phyloP scores from a whole-genome alignment of 192 early-diverging fungal species.

The Backusella luteola region DNA sequence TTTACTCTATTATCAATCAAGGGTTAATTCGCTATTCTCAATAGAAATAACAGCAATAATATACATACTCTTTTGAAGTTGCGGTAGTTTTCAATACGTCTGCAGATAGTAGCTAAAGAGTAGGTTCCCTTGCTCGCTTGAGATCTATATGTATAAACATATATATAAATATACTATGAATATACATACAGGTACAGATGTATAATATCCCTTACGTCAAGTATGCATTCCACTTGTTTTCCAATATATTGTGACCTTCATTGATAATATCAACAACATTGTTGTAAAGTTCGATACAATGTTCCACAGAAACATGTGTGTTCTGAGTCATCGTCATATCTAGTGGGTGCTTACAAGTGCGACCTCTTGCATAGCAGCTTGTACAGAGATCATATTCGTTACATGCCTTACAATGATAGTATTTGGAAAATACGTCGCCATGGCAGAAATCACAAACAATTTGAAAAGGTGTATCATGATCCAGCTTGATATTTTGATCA shows the following conservation, averaged over 20 bases:
- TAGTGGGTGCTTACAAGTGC: conserved; percentile 16
- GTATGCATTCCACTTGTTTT: neutral
- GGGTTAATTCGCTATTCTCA: too few relatives aligned
- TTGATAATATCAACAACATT: neutral
- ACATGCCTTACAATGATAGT: conserved; percentile 24
- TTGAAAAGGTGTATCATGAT: neutral
- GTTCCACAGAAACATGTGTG: neutral
- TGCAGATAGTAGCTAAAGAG: conserved; percentile 18
- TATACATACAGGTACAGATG: neutral
- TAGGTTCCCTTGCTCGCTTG: neutral
- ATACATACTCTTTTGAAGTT: neutral
- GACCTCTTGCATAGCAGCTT: conserved; percentile 22
- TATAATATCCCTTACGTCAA: neutral
- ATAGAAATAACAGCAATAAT: too few relatives aligned
- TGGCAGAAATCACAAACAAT: conserved; percentile 28
- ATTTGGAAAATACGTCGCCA: conserved; percentile 19
- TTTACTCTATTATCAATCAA: neutral
- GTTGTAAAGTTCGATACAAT: conserved; percentile 8
- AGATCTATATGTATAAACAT: neutral
- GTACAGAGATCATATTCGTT: conserved; percentile 22
- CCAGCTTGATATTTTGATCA: neutral
- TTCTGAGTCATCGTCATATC: conserved; percentile 15
- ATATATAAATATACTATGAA: neutral
- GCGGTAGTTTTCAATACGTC: conserved; percentile 20
- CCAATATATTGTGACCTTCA: neutral